Percentiles rank a stretch among this genome's conserved stretches.
Evolutionary conservation across 2,329 filamentous ascomycete genomes (phyloP).

Genomic region (Tothia fuscella): DNA sequence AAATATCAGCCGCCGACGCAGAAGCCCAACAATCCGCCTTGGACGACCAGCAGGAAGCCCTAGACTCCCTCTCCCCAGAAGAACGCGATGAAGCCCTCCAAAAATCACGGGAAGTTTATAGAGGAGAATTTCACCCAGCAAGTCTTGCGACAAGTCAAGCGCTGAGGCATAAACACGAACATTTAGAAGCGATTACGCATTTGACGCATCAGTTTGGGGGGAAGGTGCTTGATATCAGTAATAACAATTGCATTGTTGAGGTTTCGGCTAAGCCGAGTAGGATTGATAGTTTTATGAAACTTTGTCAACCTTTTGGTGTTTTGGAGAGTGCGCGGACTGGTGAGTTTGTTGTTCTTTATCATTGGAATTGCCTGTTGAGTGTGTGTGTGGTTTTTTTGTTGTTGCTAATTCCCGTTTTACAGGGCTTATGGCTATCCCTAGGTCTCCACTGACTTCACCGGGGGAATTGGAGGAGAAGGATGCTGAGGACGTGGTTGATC

Average conservation of each 20-base stretch:
- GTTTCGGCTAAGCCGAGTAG: slow-evolving; percentile 84
- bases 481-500: slow-evolving; percentile 87
- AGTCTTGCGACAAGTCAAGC: slow-evolving; percentile 79
- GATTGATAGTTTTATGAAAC: slow-evolving; percentile 96
- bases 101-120: slow-evolving; percentile 26
- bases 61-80: slow-evolving; percentile 9
- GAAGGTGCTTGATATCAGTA: slow-evolving; percentile 96
- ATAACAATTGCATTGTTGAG: slow-evolving; percentile 96
- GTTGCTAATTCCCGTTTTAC: too few species aligned
- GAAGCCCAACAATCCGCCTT: slow-evolving; percentile 12
- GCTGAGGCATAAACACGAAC: slow-evolving; percentile 91
- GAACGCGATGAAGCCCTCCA: slow-evolving; percentile 12
- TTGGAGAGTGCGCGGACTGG: slow-evolving; percentile 88
- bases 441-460: slow-evolving; percentile 71
- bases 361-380: slow-evolving; percentile 1
- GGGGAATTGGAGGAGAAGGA: slow-evolving; percentile 71
- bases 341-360: slow-evolving; percentile 20
- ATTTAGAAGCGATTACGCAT: slow-evolving; percentile 91
- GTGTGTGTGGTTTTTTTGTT: too few species aligned
- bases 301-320: slow-evolving; percentile 88
- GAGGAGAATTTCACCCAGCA: slow-evolving; percentile 74
- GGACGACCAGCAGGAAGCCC: slow-evolving; percentile 2
- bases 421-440: slow-evolving; percentile 87
- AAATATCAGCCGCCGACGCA: slow-evolving; percentile 54
- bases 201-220: slow-evolving; percentile 95